Evolutionary conservation across 352 stramenopile species (phyloP).

Genomic region (Phytophthora sojae): DNA sequence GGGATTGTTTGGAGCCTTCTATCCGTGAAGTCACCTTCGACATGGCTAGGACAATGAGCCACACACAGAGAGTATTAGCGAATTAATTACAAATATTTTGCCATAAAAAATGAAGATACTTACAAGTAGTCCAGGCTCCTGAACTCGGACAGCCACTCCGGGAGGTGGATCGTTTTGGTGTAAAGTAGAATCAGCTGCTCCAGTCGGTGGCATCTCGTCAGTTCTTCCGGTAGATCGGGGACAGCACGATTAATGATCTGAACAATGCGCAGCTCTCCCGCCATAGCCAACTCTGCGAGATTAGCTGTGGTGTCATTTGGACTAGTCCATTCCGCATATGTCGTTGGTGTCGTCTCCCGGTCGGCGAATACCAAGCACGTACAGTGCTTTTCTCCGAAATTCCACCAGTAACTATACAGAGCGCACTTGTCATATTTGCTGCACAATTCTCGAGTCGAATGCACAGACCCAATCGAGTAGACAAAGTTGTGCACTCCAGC

Average conservation of each 20-base stretch:
- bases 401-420: conserved; percentile 52
- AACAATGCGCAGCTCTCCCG: conserved; percentile 29
- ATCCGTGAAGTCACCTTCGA: background rate
- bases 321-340: conserved; percentile 50
- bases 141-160: background rate
- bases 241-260: background rate
- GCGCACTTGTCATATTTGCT: conserved; percentile 43
- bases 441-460: conserved; percentile 37
- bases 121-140: background rate
- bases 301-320: conserved; percentile 41
- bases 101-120: background rate
- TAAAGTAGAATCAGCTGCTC: background rate
- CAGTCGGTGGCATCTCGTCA: background rate
- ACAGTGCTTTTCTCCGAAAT: conserved; percentile 36
- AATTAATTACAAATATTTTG: background rate
- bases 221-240: background rate
- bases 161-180: background rate
- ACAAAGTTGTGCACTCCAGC: conserved; percentile 29
- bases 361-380: conserved; percentile 54
- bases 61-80: background rate
- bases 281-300: conserved; percentile 35
- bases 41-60: background rate
- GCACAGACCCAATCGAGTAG: conserved; percentile 42
- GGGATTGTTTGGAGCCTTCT: background rate
- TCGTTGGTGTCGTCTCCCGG: conserved; percentile 32